Percentiles rank a stretch among this genome's conserved stretches.
Conservation (phyloP, 176 grass and related monocot species). For the Musa itinerans region DNA sequence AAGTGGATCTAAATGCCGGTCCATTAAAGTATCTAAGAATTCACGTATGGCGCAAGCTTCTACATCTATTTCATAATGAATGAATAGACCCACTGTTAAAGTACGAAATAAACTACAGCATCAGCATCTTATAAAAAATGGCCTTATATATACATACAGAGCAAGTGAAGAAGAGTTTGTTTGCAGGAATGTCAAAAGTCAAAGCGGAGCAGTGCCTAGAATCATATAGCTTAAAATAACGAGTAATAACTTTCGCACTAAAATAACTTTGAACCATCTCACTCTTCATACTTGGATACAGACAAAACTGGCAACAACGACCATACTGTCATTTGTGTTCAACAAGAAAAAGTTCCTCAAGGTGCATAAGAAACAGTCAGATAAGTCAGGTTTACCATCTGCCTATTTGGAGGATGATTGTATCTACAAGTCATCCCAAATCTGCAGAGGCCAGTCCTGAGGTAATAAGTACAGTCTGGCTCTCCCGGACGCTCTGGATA, state of each 20-base stretch:
- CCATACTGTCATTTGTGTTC: constrained; percentile 5
- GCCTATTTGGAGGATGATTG: constrained; percentile 87
- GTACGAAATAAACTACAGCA: neutral
- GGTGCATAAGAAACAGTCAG: constrained; percentile 16
- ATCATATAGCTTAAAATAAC: neutral
- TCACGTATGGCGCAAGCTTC: neutral
- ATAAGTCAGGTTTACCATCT: constrained; percentile 41
- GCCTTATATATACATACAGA: too few species aligned
- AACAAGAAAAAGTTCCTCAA: constrained; percentile 13
- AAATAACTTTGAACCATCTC: neutral
- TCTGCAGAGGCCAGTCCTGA: constrained; percentile 97
- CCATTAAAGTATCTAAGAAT: neutral
- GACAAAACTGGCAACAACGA: neutral
- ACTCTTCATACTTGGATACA: neutral
- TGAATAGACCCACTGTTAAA: neutral
- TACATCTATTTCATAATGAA: neutral
- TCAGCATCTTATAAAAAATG: neutral
- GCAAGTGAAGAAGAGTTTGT: too few species aligned
- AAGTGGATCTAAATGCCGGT: neutral
- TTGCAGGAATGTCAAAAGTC: neutral
- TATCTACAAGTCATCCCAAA: constrained; percentile 89
- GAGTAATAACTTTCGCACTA: neutral
- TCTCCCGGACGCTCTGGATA: constrained; percentile 81
- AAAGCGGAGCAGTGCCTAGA: neutral
- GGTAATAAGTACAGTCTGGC: constrained; percentile 92